A percentile compares a stretch with the other conserved stretches of the same genome.
Conservation (phyloP, 2,329 filamentous ascomycete species). For the Phyllosticta citrichinensis region DNA sequence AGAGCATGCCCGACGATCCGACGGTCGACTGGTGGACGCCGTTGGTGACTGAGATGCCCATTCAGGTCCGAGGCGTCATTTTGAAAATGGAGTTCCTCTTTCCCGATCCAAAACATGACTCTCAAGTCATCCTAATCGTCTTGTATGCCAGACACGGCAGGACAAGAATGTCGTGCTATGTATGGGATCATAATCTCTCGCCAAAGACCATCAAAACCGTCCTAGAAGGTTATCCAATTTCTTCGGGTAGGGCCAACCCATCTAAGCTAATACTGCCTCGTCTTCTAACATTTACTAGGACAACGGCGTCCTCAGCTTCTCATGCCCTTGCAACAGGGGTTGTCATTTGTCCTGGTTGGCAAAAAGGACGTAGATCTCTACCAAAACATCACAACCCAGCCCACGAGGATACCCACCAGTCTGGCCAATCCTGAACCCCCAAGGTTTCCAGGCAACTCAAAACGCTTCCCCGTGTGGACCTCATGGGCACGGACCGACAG, state of each 20-base stretch:
- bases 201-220: conserved; percentile 15
- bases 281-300: conserved; percentile 15
- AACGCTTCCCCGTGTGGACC: conserved; percentile 56
- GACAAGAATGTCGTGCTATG: conserved; percentile 41
- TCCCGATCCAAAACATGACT: conserved; percentile 54
- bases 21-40: conserved; percentile 37
- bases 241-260: background rate
- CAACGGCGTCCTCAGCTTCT: conserved; percentile 28
- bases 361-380: conserved; percentile 28
- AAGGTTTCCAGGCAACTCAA: conserved; percentile 32
- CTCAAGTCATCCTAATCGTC: conserved; percentile 68
- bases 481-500: conserved; percentile 75
- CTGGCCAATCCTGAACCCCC: conserved; percentile 29
- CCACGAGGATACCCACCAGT: conserved; percentile 14
- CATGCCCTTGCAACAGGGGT: conserved; percentile 30
- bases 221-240: conserved; percentile 4
- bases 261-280: background rate
- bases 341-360: conserved; percentile 32
- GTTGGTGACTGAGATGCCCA: conserved; percentile 43
- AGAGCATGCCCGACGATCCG: conserved; percentile 14
- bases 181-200: conserved; percentile 42
- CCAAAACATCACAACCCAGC: conserved; percentile 30
- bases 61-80: conserved; percentile 58
- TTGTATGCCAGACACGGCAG: conserved; percentile 36
- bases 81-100: conserved; percentile 80